Base-by-base conservation (phyloP, 2,329 filamentous ascomycete species). In the Penicillium sp. region DNA sequence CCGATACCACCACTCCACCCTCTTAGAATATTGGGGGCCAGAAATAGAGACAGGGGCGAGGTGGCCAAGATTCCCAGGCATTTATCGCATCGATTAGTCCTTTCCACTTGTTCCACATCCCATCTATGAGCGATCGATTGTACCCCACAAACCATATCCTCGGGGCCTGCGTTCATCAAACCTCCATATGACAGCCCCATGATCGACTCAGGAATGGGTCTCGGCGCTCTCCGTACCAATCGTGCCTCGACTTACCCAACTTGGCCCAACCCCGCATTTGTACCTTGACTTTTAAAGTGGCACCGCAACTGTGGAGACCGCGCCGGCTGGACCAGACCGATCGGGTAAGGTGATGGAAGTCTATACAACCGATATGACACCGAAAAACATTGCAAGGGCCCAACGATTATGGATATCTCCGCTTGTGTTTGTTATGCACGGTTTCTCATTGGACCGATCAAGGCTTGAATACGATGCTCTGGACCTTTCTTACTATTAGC, bases 171-270 rank as follows among this genome's bases (percentile, higher is more conserved):
- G 14, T n/a, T 33, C 26, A 27, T 10, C 11, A 46, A 46, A 10
- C n/a, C 5, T 19, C 39, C 14, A n/a, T 43, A 31, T 29, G 37
- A 48, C 6, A 44, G 14, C 35, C 26, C n/a, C 44, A 27, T 48
- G 51, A 54, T 48, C 33, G 26, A 13, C 46, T 37, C 29, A n/a
- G 16, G 8, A 13, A 45, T 55, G 57, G 50, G 48, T 59, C 53
- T 58, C 59, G 59, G 59, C 44, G 47, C 22, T 21, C 53, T 59
- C 59, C 59, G 59, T 50, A 29, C 56, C 56, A 56, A 56, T 52
- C n/a, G 47, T 49, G 47, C 29, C 21, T 39, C 29, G 47, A 49
- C 26, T 19, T 47, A 47, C 45, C 45, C 10, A 33, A 29, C 19
- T 16, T 2, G 22, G 45, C 19, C 9, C 22, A 48, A 33, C 53